Base-by-base conservation (phyloP, 257 asterid genomes). In the Fraxinus americana region DNA sequence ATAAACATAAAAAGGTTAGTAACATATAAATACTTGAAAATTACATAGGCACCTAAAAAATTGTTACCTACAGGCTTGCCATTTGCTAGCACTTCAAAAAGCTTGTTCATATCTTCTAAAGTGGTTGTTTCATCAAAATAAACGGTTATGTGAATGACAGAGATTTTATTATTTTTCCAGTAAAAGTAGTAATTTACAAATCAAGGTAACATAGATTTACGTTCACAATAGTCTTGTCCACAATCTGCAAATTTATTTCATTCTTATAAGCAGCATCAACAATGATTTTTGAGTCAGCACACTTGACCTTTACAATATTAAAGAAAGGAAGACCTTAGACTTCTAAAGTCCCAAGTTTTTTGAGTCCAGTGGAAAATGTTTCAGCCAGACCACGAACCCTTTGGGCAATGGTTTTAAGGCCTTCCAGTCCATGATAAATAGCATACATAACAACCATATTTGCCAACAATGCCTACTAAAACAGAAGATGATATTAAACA, bases 371-470 rank as follows among this genome's bases (percentile, higher is more conserved):
- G 30, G 96, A 90, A 67, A 95, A 85, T 38, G 88, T 77, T 70
- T 89, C 99, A 27, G 99, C 98, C 82, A 95, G 90, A 80, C 97
- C 98, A 75, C 93, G 98, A 69, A 95, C 99, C 73, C 99, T 88
- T 74, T 91, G 96, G 43, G 93, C 96, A 73, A 95, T 95, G 65
- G 89, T 81, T 86, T 93, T 91, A 14, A 95, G 97, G 84, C 99
- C 99, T 80, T 88, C 98, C 0, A 98, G 98, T 70, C 99, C 99
- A 72, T 95, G 99, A 85, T 95, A 95, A 74, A 95, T 94, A 70
- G 98, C 99, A 82, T 86, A 95, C 98, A 91, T 95, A 10, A 97
- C 96, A 85, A 98, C 97, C 98, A 95, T 95, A 89, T 93, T 93
- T 39, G 99, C 99, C 70, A 95, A 97, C 88, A 95, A 88, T 25